Base-by-base conservation (phyloP, 805 yeast species). In the Hagleromyces aurorensis region DNA sequence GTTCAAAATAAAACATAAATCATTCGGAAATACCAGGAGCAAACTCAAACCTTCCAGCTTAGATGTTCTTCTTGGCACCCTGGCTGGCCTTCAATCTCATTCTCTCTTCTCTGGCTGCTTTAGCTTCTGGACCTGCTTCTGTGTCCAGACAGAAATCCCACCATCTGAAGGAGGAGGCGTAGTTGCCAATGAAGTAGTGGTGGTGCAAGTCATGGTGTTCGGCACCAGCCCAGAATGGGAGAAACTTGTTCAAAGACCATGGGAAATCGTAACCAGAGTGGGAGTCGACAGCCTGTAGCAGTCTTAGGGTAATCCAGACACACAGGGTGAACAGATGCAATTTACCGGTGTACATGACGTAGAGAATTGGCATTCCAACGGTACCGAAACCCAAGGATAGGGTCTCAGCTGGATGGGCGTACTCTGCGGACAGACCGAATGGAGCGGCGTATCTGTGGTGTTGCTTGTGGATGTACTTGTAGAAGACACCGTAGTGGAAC, bases 191-290 rank as follows among this genome's bases (percentile, higher is more conserved):
- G 62, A 89, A 89, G 64, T 80, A 86, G 57, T 83, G 94, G 59
- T 89, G 98, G 57, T 89, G 98, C 61, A 83, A 83, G 61, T 89
- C 98, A 57, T 89, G 97, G 61, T 89, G 97, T 51, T 83, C 96
- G 13, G 96, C 96, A 43, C 97, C 97, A 4, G 96, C 94, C 96
- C 97, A 87, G 63, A 91, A 72, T 27, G 96, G 96, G 38, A 89
- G 56, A 61, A 89, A 75, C 55, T 86, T 85, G 62, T 85, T 91
- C 52, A 89, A 69, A 4, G 96, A 84, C 84, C 93, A 78, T 40
- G 98, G 97, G 75, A 89, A 89, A 57, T 89, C 97, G 61, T 89
- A 91, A 36, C 97, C 98, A 8, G 96, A 86, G 61, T 89, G 98
- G 15, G 96, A 80, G 57, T 89, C 98, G 36, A 89, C 89, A 16